Base-by-base conservation (phyloP, 1,284 basidiomycete species). In the Golubevia pallescens region DNA sequence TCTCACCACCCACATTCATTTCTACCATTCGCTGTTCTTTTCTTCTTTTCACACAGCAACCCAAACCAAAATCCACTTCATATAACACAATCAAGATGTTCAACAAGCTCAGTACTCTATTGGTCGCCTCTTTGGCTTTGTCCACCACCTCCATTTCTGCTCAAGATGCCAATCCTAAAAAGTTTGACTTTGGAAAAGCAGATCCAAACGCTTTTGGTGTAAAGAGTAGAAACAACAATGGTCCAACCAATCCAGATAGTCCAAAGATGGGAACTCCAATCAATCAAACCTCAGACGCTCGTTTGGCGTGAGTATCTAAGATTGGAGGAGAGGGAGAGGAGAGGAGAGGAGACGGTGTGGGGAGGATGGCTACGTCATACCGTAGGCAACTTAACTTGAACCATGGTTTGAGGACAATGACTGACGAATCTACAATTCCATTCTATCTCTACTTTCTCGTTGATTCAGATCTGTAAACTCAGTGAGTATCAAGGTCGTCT, bases 231-330 rank as follows among this genome's bases (percentile, higher is more conserved):
- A 56, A 65, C 65, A 20, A 51, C 6, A 79, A 74, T 56, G 82
- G 82, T 10, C 69, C 73, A 8, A 83, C 80, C 57, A 84, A 84
- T 74, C 81, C 81, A 2, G 38, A 59, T 1, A 14, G 60, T 8
- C 79, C 82, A 14, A 58, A 65, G 57, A 69, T 81, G 66, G 68
- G 71, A 69, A 84, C 82, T 0, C 68, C 82, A 58, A 71, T 84
- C 66, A 83, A 84, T 73, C 82, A 84, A 70, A 77, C 34, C 10
- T 83, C 81, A 23, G 52, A 62, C 38, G 68, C 81, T 51, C 81
- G 81, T 62, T 74, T 84, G 3, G 34, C 34, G 34, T 38, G 34
- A 38, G 34, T 38, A 38, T 38, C 10, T 38, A 4, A 38, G 34
- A 38, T 3, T 3, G 34, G 10, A 38, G 34, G 34, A 38, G 34